phyloP scores from a whole-genome alignment of 352 stramenopile species.

The Phytophthora capsici region DNA sequence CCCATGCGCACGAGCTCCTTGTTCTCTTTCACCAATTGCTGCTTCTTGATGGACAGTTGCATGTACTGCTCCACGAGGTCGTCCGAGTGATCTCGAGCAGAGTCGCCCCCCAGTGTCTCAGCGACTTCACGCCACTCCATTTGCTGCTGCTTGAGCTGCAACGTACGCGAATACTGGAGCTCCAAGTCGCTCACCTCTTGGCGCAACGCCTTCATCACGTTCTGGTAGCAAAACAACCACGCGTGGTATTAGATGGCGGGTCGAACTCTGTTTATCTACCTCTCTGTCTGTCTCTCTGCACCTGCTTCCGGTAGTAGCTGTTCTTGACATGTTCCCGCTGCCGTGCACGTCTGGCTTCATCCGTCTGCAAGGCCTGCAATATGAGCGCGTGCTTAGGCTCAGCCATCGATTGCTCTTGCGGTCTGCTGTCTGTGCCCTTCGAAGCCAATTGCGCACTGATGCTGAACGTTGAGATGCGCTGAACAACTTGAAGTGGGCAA shows the following conservation, averaged over 20 bases:
- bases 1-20: conserved; percentile 51
- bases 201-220: conserved; percentile 44
- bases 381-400: conserved; percentile 14
- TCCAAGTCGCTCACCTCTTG: conserved; percentile 42
- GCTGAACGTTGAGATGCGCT: conserved; percentile 18
- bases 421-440: not conserved
- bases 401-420: conserved; percentile 9
- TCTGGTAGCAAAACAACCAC: conserved; percentile 25
- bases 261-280: not conserved
- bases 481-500: conserved; percentile 25
- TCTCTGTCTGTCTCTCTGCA: conserved; percentile 10
- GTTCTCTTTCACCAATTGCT: conserved; percentile 59
- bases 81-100: conserved; percentile 16
- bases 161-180: conserved; percentile 38
- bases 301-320: conserved; percentile 52
- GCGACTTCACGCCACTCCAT: conserved; percentile 25
- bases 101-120: conserved; percentile 10
- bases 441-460: conserved; percentile 22
- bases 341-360: conserved; percentile 44
- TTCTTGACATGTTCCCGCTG: conserved; percentile 69
- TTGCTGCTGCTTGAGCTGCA: conserved; percentile 29
- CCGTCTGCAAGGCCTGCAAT: conserved; percentile 6
- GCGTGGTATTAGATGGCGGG: conserved; percentile 13
- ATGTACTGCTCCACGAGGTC: conserved; percentile 54
- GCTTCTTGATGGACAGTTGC: conserved; percentile 54